A percentile compares a stretch with the other conserved stretches of the same genome.
These are phyloP conservation scores for Cucurbita argyrosperma DNA, from an alignment of 306 rosid genomes.

Conservation along the genomic window DNA sequence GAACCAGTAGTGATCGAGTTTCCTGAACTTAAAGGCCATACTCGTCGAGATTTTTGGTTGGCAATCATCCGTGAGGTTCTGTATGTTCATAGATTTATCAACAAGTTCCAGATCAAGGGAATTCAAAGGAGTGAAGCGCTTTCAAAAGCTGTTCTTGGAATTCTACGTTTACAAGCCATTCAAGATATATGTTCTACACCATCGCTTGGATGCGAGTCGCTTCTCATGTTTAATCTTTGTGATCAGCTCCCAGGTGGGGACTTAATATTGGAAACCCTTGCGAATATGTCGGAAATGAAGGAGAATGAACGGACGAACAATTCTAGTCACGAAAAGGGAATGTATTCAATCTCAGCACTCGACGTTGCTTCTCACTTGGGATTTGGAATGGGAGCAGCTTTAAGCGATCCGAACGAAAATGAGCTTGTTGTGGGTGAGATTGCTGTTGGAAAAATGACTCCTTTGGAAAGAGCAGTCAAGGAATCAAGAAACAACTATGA, in stretches of 20 bases:
- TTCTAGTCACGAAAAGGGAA: conserved; percentile 35
- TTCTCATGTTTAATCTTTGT: conserved; percentile 83
- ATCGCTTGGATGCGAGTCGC: conserved; percentile 37
- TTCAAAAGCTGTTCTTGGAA: conserved; percentile 88
- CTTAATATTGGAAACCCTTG: conserved; percentile 82
- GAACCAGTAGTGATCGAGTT: conserved; percentile 80
- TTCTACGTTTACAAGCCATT: conserved; percentile 73
- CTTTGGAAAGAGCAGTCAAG: conserved; percentile 64
- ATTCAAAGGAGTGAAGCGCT: conserved; percentile 61
- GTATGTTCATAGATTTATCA: conserved; percentile 62
- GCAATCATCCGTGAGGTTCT: conserved; percentile 76
- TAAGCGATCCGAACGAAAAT: conserved; percentile 31
- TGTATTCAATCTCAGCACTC: conserved; percentile 63
- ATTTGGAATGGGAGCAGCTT: conserved; percentile 55
- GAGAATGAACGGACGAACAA: conserved; percentile 28
- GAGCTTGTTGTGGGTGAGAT: conserved; percentile 79
- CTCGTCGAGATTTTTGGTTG: conserved; percentile 95
- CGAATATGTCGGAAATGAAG: conserved; percentile 37
- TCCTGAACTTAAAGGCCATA: conserved; percentile 95
- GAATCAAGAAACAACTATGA: conserved; percentile 61
- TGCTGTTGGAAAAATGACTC: conserved; percentile 74
- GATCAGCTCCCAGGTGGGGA: conserved; percentile 98
- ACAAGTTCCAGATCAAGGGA: conserved; percentile 46
- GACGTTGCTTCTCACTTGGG: conserved; percentile 73
- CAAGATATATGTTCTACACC: conserved; percentile 43